Evolutionary conservation across 1,139 yeast genomes (phyloP).

Genomic region (Geotrichum restrictum): DNA sequence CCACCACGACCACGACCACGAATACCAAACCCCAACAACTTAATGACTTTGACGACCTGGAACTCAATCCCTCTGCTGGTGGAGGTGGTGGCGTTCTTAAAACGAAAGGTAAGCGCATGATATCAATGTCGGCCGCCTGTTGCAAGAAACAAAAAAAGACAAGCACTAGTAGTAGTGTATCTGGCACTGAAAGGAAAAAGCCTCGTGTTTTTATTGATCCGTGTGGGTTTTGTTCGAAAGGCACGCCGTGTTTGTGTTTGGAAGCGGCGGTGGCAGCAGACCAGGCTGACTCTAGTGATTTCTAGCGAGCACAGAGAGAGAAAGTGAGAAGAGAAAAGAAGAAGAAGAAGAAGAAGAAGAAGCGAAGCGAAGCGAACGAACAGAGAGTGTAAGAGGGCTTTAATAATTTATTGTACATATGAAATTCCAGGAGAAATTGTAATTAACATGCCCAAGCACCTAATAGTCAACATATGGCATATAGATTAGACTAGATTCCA

Average conservation of each 20-base stretch:
- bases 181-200: not conserved
- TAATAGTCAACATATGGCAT: too few species aligned
- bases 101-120: not conserved
- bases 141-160: not conserved
- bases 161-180: not conserved
- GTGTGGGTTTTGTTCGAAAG: slow-evolving; percentile 15
- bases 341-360: too few species aligned
- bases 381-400: too few species aligned
- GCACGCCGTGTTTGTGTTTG: slow-evolving; percentile 12
- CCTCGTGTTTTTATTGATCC: slow-evolving; percentile 5
- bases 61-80: not conserved
- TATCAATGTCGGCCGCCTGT: not conserved
- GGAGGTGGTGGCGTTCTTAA: not conserved
- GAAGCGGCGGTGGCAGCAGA: slow-evolving; percentile 11
- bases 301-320: not conserved
- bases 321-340: too few species aligned
- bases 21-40: not conserved
- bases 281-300: slow-evolving; percentile 4
- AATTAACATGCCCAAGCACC: too few species aligned
- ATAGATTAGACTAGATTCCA: too few species aligned
- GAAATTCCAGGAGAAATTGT: too few species aligned
- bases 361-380: too few species aligned
- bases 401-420: too few species aligned
- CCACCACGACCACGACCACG: not conserved
- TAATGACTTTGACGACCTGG: not conserved